Evolutionary conservation across 768 basidiomycete species (phyloP).

Genomic region (Phlebiopsis flavidoalba): DNA sequence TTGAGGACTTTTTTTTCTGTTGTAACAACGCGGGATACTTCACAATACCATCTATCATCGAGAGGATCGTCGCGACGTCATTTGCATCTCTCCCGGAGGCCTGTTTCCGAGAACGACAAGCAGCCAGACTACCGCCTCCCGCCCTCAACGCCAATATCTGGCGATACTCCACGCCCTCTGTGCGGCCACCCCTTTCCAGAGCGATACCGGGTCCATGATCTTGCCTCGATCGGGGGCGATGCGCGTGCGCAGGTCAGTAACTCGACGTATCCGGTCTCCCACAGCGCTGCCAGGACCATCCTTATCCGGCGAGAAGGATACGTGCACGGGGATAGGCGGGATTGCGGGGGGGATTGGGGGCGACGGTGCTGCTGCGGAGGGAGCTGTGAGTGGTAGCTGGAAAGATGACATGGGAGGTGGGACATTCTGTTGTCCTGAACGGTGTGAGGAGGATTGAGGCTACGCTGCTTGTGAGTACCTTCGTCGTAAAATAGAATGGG

Average conservation of each 20-base stretch:
- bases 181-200: conserved; percentile 18
- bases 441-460: conserved; percentile 81
- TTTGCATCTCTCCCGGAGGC: conserved; percentile 14
- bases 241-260: conserved; percentile 63
- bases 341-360: too few species aligned
- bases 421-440: conserved; percentile 87
- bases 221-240: conserved; percentile 52
- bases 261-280: conserved; percentile 63
- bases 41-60: not conserved
- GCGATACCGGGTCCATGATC: conserved; percentile 52
- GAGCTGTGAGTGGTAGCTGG: conserved; percentile 1
- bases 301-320: conserved; percentile 49
- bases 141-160: not conserved
- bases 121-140: conserved; percentile 11
- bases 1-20: too few species aligned
- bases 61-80: conserved; percentile 15
- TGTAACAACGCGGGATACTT: too few species aligned
- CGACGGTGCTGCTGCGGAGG: conserved; percentile 44
- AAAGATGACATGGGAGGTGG: conserved; percentile 95
- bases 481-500: not conserved
- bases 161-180: not conserved
- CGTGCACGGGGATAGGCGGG: conserved; percentile 51
- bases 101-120: conserved; percentile 41
- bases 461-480: not conserved
- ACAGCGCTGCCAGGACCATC: conserved; percentile 65